Evolutionary conservation across 805 yeast species (phyloP).

Genomic region (Starmerella apis): DNA sequence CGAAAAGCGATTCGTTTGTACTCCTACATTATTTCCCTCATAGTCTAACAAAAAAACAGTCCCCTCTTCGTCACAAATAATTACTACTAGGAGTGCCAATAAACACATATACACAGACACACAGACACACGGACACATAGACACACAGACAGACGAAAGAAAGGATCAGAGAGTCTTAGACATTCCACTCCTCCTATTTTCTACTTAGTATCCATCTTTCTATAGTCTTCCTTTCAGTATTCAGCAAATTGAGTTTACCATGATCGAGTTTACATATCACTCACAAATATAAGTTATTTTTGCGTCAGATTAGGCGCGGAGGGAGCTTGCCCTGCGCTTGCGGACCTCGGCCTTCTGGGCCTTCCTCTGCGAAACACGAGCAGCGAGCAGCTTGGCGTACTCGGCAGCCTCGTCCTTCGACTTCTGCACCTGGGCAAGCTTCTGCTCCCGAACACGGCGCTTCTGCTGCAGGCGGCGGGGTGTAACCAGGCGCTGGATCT

Average conservation of each 20-base stretch:
- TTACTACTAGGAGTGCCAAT: no score
- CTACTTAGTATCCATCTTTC: no score
- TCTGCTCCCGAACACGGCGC: slow-evolving; percentile 89
- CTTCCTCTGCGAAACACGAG: slow-evolving; percentile 96
- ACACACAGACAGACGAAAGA: no score
- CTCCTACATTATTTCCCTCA: no score
- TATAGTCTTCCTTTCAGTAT: no score
- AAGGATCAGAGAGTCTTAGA: no score
- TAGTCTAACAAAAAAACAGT: no score
- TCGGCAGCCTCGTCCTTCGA: slow-evolving; percentile 99
- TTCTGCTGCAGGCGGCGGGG: slow-evolving; percentile 99
- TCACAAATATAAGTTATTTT: slow-evolving; percentile 10
- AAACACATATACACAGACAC: no score
- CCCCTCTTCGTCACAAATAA: no score
- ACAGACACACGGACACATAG: no score
- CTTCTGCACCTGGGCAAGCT: slow-evolving; percentile 93
- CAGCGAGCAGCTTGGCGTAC: slow-evolving; percentile 96
- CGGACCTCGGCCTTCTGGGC: slow-evolving; percentile 96
- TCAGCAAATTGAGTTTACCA: slow-evolving; percentile 4
- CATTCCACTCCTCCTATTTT: no score
- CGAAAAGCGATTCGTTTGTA: no score
- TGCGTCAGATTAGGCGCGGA: slow-evolving; percentile 37
- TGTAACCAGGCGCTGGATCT: slow-evolving; percentile 98
- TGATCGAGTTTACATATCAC: slow-evolving; percentile 4
- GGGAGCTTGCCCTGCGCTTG: slow-evolving; percentile 99